Percentiles rank a stretch among this genome's conserved stretches.
Conservation (phyloP, 1,284 basidiomycete genomes). For the Meira nashicola region DNA sequence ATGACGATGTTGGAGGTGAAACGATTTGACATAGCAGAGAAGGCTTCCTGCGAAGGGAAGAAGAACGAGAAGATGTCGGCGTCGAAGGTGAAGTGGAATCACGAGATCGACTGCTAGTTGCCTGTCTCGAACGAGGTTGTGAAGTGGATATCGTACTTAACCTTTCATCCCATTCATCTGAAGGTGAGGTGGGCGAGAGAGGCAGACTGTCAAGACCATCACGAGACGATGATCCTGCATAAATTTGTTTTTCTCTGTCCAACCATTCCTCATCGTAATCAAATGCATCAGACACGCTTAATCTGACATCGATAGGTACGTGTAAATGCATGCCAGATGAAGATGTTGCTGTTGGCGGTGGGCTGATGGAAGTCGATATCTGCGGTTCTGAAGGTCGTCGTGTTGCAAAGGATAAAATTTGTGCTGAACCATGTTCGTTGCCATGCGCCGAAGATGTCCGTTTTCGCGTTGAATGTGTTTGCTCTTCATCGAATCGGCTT, state of each 20-base stretch:
- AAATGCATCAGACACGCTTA: neutral
- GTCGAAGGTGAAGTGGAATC: neutral
- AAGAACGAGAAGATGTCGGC: neutral
- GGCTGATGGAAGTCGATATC: neutral
- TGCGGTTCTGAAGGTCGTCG: too few species aligned
- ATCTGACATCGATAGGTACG: neutral
- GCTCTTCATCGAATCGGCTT: too few species aligned
- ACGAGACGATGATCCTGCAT: too few species aligned
- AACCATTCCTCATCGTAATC: conserved; percentile 2
- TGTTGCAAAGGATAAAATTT: too few species aligned
- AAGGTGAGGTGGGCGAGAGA: neutral
- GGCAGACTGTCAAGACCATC: neutral
- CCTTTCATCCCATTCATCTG: neutral
- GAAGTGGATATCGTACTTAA: neutral
- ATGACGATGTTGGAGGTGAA: neutral
- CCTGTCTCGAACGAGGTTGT: neutral
- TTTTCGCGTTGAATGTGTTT: too few species aligned
- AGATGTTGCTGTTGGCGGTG: neutral
- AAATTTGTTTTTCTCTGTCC: too few species aligned
- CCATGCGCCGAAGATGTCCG: too few species aligned
- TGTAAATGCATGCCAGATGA: neutral
- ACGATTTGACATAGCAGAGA: neutral
- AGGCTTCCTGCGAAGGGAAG: neutral
- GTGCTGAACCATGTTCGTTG: too few species aligned
- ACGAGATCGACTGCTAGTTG: neutral